Base-by-base conservation (phyloP, 192 early-diverging fungal species). In the Mortierella hygrophila region DNA sequence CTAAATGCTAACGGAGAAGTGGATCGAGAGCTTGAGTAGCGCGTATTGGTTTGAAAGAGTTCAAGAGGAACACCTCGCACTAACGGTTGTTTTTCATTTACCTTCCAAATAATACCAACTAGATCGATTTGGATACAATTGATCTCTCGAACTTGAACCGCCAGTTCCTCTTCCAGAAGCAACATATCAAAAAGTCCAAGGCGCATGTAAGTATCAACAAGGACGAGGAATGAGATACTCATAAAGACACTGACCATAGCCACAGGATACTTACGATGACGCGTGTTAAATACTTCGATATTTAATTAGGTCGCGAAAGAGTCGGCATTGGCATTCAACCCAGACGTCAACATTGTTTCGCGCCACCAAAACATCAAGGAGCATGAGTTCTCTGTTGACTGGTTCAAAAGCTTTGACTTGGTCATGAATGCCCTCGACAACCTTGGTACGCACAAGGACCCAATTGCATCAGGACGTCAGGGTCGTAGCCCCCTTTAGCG, bases 401-500 rank as follows among this genome's bases (percentile, higher is more conserved):
- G 97, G 97, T 99, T 98, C 87, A 88, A 90, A 23, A 80, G 89
- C 1, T 99, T 99, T 81, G 94, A 97, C 70, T 77, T 99, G 40
- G 97, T 99, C 4, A 89, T 99, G 85, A 99, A 99, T 83, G 99
- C 99, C 16, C 89, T 99, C 46, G 99, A 99, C 81, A 99, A 99
- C 83, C 88, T 99, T 26, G 96, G 95, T 97, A 91, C 57, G 74
- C 32, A 13, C 18, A 29, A 35, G 8, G 42, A 47, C n/a, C 44
- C 4, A 47, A 4, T 68, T 13, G 13, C 16, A 32, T 35, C 26
- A 21, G 49, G 49, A 52, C 49, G 21, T 21, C 16, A 16, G 3
- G 49, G 21, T 16, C 13, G 21, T 8, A 29, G 23, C 37, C n/a
- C 10, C 21, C 7, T 40, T 37, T 16, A 11, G 16, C 80, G 21